A percentile compares a stretch with the other conserved stretches of the same genome.
Conservation (phyloP, 73 alveolate genomes). For the Paramecium caudatum region DNA sequence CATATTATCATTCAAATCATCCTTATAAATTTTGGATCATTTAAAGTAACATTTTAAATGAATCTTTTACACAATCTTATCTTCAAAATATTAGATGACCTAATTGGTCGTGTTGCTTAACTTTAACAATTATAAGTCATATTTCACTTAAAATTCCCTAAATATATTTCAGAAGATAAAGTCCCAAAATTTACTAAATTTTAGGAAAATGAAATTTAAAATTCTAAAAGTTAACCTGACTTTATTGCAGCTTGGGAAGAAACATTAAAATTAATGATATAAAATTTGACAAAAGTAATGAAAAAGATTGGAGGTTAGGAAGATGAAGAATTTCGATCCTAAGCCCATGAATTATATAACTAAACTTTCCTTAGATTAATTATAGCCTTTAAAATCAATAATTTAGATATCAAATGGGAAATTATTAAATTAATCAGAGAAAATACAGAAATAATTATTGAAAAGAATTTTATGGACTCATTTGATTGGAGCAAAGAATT, state of each 20-base stretch:
- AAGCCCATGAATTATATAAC: slow-evolving; percentile 29
- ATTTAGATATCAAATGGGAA: slow-evolving; percentile 59
- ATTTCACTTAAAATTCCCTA: slow-evolving; percentile 47
- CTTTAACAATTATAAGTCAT: slow-evolving; percentile 30
- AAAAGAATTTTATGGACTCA: neutral
- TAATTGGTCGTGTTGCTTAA: slow-evolving; percentile 64
- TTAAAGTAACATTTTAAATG: slow-evolving; percentile 15
- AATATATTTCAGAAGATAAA: slow-evolving; percentile 22
- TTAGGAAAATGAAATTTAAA: neutral
- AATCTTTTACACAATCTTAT: neutral
- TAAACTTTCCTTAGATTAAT: slow-evolving; percentile 48
- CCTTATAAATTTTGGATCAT: slow-evolving; percentile 51
- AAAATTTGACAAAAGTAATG: slow-evolving; percentile 50
- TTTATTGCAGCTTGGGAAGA: slow-evolving; percentile 63
- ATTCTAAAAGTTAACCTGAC: neutral
- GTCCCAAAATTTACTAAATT: slow-evolving; percentile 52
- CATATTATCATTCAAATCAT: slow-evolving; percentile 49
- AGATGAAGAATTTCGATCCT: slow-evolving; percentile 9
- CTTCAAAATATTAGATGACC: slow-evolving; percentile 42
- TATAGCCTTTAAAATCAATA: slow-evolving; percentile 25
- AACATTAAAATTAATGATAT: slow-evolving; percentile 28
- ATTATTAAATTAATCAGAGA: slow-evolving; percentile 33
- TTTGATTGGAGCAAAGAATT: slow-evolving; percentile 58
- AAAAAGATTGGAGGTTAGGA: slow-evolving; percentile 50
- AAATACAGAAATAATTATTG: slow-evolving; percentile 57